Percentiles rank a stretch among this genome's conserved stretches.
Evolutionary conservation across 2,329 filamentous ascomycete species (phyloP).

Genomic region (Cadophora gregata): DNA sequence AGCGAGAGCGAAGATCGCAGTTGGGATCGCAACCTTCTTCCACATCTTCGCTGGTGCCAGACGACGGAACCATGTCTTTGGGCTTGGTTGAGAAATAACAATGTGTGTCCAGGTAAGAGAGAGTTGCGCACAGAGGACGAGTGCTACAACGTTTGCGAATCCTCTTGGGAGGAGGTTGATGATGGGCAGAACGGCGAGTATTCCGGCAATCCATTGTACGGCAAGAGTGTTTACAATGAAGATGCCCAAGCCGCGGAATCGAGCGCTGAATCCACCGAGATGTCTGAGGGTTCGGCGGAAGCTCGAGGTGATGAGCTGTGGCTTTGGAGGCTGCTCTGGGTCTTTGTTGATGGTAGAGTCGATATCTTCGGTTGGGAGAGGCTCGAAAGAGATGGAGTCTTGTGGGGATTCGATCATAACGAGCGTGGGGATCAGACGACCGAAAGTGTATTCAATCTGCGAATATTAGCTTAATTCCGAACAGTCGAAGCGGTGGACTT

Average conservation of each 20-base stretch:
- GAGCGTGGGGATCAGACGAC: constrained; percentile 64
- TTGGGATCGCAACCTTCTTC: constrained; percentile 71
- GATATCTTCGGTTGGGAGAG: constrained; percentile 44
- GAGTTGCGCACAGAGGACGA: constrained; percentile 69
- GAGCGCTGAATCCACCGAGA: constrained; percentile 70
- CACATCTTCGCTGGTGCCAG: constrained; percentile 71
- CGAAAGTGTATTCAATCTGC: constrained; percentile 62
- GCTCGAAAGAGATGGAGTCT: constrained; percentile 57
- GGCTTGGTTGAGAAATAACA: constrained; percentile 74
- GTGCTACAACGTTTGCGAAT: constrained; percentile 61
- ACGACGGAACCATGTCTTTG: constrained; percentile 65
- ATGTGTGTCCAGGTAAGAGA: constrained; percentile 84
- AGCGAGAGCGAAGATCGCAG: constrained; percentile 66
- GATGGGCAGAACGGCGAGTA: constrained; percentile 51
- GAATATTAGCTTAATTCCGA: constrained; percentile 26
- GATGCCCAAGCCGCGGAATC: constrained; percentile 71
- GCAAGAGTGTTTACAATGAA: constrained; percentile 55
- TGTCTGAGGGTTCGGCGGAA: constrained; percentile 64
- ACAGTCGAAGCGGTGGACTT: constrained; percentile 8
- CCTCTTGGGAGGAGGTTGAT: constrained; percentile 45
- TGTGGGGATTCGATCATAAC: constrained; percentile 65
- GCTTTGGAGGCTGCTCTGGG: constrained; percentile 53
- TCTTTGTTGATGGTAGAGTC: constrained; percentile 43
- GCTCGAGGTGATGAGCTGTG: constrained; percentile 65
- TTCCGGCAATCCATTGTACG: constrained; percentile 35